These are phyloP conservation scores for Colletotrichum theobromicola DNA, from an alignment of 2,329 filamentous ascomycete species.

Conservation along the genomic window DNA sequence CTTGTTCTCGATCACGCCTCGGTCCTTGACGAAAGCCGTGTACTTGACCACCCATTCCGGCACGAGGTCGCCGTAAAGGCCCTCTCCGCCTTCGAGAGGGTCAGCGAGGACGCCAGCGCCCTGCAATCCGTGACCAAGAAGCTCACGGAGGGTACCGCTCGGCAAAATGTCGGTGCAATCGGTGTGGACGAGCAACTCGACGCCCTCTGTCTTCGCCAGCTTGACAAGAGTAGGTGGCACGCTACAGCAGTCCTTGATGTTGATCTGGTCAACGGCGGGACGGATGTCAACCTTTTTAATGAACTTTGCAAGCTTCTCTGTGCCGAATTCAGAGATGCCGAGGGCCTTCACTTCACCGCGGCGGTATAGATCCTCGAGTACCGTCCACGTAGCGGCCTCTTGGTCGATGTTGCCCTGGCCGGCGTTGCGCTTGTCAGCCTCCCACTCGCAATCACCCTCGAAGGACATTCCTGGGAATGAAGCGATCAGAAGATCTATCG, in stretches of 20 bases:
- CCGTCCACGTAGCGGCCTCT: slow-evolving; percentile 71
- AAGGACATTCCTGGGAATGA: slow-evolving; percentile 95
- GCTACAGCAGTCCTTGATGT: slow-evolving; percentile 93
- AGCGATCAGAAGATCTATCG: slow-evolving; percentile 87
- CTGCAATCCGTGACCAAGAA: slow-evolving; percentile 74
- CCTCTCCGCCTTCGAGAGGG: slow-evolving; percentile 52
- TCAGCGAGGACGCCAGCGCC: slow-evolving; percentile 80
- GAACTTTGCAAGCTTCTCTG: slow-evolving; percentile 80
- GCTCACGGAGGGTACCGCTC: slow-evolving; percentile 80
- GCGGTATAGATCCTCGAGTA: slow-evolving; percentile 75
- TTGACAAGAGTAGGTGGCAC: slow-evolving; percentile 87
- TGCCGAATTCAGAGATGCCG: slow-evolving; percentile 91
- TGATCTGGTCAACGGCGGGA: slow-evolving; percentile 93
- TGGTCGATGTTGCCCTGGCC: slow-evolving; percentile 70
- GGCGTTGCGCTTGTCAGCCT: slow-evolving; percentile 68
- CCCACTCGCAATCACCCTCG: slow-evolving; percentile 88
- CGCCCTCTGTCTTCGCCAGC: slow-evolving; percentile 81
- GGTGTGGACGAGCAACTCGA: slow-evolving; percentile 91
- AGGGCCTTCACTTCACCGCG: slow-evolving; percentile 76
- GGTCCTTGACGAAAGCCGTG: slow-evolving; percentile 87
- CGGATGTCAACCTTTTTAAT: slow-evolving; percentile 72
- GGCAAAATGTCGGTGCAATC: slow-evolving; percentile 94
- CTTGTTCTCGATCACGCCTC: slow-evolving; percentile 97
- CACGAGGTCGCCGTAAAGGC: slow-evolving; percentile 77
- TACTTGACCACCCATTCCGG: slow-evolving; percentile 98